Evolutionary conservation across 164 flowering plant genomes (phyloP), one percentile per base, ranked within the genome.

Genomic region (Echeveria elegans): DNA sequence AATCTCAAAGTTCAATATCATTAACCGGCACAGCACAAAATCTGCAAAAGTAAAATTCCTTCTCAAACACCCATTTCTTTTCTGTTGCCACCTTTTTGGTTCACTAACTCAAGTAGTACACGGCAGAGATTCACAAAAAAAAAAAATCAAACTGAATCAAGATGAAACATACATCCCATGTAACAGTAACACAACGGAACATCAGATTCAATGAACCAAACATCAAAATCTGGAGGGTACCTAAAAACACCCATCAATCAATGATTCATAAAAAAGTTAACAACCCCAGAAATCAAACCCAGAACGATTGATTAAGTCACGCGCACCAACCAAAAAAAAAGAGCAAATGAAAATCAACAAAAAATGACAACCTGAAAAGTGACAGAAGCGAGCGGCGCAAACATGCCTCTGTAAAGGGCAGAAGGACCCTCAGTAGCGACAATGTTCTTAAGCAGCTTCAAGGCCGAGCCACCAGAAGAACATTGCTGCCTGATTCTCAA

Each of bases 401-500:
- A 79, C 98, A 94, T 94, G 80, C 98, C 98, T 69, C 87, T 77
- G 72, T 84, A 91, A 29, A 91, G 87, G 0, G 83, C 81, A 24
- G 62, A 64, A 56, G 87, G 92, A 0, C 96, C 97, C 48, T 88
- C 86, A 14, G 70, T 66, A 19, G 81, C 70, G 10, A 86, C 70
- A 29, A 84, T 73, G 2, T 61, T 61, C 31, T 88, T 78, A 23
- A 91, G 77, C 68, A 94, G 75, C 45, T 63, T 32, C 36, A 81
- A 52, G 53, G 97, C 97, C 14, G 97, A 86, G 7, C 78, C 83
- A 0, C 71, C 68, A 4, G 68, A 74, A 8, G 85, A 75, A 63
- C 76, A 73, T 70, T 91, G 98, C 62, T 83, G 96, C 70, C 83
- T 80, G 48, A 91, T 79, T 29, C 91, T 78, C 12, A 91, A 59